Conservation (phyloP, 2,329 filamentous ascomycete species). For the Xylaria sp. region DNA sequence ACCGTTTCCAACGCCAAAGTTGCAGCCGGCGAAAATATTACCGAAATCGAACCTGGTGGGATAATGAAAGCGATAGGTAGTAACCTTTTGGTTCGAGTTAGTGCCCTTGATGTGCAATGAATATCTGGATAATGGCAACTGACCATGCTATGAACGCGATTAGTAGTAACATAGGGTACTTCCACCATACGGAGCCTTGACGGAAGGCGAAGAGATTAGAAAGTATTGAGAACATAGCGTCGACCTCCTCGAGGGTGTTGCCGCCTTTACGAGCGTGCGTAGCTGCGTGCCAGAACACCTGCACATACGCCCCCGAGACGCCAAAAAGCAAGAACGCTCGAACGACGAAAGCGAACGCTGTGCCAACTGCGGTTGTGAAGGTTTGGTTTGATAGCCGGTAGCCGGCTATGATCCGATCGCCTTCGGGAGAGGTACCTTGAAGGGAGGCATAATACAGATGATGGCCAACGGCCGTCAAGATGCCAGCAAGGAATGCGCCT, state of each 20-base stretch:
- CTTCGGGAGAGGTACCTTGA: background rate
- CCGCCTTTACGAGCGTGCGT: background rate
- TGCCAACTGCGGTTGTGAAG: background rate
- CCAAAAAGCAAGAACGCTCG: background rate
- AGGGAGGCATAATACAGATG: conserved; percentile 6
- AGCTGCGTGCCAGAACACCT: background rate
- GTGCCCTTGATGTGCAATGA: background rate
- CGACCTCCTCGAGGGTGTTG: background rate
- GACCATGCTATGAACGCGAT: background rate
- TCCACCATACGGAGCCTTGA: background rate
- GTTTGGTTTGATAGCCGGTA: background rate
- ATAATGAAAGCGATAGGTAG: conserved; percentile 1
- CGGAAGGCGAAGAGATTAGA: background rate
- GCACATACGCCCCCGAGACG: background rate
- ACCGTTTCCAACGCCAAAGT: background rate
- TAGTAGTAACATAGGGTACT: background rate
- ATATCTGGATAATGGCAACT: background rate
- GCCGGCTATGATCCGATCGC: background rate
- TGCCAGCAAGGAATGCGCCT: background rate
- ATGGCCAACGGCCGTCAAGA: background rate
- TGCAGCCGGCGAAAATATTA: background rate
- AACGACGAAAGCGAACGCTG: conserved; percentile 3
- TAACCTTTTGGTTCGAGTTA: background rate
- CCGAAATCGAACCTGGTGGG: background rate
- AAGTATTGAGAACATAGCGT: background rate